Evolutionary conservation across 108 stramenopile genomes (phyloP), one percentile per base, ranked within the genome.

Genomic region (Cyclotella baltica): DNA sequence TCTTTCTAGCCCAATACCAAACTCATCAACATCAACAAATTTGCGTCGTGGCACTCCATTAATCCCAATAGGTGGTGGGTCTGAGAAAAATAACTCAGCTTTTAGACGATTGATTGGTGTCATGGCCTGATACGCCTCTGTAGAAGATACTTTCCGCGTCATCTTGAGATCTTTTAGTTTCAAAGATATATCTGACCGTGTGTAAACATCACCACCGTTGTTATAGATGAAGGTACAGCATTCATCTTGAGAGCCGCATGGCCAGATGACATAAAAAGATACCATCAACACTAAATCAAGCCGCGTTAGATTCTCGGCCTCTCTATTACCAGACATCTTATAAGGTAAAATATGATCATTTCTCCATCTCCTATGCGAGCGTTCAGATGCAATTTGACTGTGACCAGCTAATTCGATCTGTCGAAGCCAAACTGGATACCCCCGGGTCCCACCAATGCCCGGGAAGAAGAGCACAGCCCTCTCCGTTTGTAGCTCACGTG

Each of bases 11-110:
- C 59, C 43, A 30, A 73, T 47, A 27, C 72, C 72, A 50, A 73
- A 73, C 31, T 73, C 61, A 50, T 73, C 72, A 34, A 73, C 59
- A 50, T 73, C 72, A 62, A 73, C 50, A 19, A 62, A 43, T 38
- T 73, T 73, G 4, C 43, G 8, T 18, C 72, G 61, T 9, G 40
- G 59, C 9, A 62, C 72, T 18, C 40, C 29, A 23, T 43, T 4
- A 30, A 72, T 43, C 3, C 71, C 71, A 29, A 61, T 35, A 5
- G 57, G 71, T 20, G 71, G 58, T 5, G 58, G 58, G 6, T 23
- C 3, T 25, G 28, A 23, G 13, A 59, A 72, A 19, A 59, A 72
- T 2, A 35, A 15, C 4, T 55, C 29, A 3, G 3, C 35, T 10
- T 23, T 38, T n/a, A 61, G 43, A 28, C 19, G 38, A n/a, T 61